Percentiles rank a stretch among this genome's conserved stretches.
Evolutionary conservation across 75 land plant genomes (phyloP).

Genomic region (Cryptomeria japonica): DNA sequence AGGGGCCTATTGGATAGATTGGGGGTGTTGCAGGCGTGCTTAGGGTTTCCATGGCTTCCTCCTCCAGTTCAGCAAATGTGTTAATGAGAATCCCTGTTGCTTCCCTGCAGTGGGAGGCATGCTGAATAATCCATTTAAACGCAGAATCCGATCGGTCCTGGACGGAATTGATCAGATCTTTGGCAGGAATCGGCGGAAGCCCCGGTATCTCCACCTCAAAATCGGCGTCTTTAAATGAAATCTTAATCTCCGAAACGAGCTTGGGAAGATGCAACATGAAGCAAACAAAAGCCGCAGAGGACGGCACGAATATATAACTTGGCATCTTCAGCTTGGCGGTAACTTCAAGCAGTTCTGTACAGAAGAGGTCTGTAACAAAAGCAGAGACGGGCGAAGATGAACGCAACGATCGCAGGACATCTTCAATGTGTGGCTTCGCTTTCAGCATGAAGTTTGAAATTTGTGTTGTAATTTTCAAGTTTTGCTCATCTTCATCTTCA

Average conservation of each 20-base stretch:
- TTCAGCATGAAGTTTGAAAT: not conserved
- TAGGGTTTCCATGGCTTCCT: slow-evolving; percentile 13
- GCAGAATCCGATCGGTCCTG: not conserved
- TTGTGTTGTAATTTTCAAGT: too few relatives aligned
- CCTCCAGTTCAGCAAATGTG: too few relatives aligned
- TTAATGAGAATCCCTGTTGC: slow-evolving; percentile 25
- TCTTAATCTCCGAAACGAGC: not conserved
- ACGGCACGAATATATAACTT: not conserved
- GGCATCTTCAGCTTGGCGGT: slow-evolving; percentile 13
- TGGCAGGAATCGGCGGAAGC: slow-evolving; percentile 24
- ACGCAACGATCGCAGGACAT: not conserved
- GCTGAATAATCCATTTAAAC: slow-evolving; percentile 19
- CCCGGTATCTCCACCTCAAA: slow-evolving; percentile 36
- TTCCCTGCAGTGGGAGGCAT: slow-evolving; percentile 7
- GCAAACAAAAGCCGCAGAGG: not conserved
- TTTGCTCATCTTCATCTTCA: not conserved
- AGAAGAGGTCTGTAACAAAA: slow-evolving; percentile 10
- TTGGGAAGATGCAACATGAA: not conserved
- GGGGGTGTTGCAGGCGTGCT: slow-evolving; percentile 1
- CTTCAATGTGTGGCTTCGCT: not conserved
- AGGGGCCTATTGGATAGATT: slow-evolving; percentile 19
- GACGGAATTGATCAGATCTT: slow-evolving; percentile 34
- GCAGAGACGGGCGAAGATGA: slow-evolving; percentile 12
- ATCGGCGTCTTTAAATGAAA: not conserved
- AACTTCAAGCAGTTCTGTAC: not conserved